Conservation (phyloP, 805 yeast genomes). For the Lachancea sp. region DNA sequence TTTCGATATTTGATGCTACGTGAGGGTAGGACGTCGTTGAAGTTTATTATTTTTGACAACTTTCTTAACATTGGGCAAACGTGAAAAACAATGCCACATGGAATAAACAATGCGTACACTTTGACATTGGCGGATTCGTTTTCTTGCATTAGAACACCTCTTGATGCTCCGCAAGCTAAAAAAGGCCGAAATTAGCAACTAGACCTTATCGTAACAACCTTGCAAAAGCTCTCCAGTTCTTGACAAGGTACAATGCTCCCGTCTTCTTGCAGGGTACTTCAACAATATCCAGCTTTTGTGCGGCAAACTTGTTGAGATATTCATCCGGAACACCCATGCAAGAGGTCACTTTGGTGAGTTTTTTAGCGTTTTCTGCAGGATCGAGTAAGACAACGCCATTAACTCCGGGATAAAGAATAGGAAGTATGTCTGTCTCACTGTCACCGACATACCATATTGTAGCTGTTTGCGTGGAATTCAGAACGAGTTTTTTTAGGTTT, state of each 20-base stretch:
- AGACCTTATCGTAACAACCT: not conserved
- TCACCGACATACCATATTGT: conserved; percentile 30
- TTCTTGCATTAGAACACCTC: too few species aligned
- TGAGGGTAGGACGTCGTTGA: not conserved
- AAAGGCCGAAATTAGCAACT: too few species aligned
- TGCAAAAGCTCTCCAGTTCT: conserved; percentile 16
- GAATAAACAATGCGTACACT: too few species aligned
- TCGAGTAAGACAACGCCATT: conserved; percentile 24
- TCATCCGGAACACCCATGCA: not conserved
- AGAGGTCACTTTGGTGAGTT: conserved; percentile 16
- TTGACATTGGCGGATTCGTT: too few species aligned
- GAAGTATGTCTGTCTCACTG: conserved; percentile 29
- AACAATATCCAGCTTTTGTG: not conserved
- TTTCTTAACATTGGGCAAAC: not conserved
- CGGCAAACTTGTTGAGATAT: not conserved
- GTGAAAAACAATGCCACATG: too few species aligned
- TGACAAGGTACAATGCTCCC: conserved; percentile 15
- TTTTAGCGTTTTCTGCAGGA: conserved; percentile 16
- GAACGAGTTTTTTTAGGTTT: conserved; percentile 10
- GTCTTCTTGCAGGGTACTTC: conserved; percentile 12
- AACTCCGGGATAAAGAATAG: conserved; percentile 23
- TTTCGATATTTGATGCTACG: too few species aligned
- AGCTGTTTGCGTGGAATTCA: not conserved
- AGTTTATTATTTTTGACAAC: not conserved
- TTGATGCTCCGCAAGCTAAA: too few species aligned